Evolutionary conservation across 306 rosid genomes (phyloP).

Genomic region (Cercis canadensis): DNA sequence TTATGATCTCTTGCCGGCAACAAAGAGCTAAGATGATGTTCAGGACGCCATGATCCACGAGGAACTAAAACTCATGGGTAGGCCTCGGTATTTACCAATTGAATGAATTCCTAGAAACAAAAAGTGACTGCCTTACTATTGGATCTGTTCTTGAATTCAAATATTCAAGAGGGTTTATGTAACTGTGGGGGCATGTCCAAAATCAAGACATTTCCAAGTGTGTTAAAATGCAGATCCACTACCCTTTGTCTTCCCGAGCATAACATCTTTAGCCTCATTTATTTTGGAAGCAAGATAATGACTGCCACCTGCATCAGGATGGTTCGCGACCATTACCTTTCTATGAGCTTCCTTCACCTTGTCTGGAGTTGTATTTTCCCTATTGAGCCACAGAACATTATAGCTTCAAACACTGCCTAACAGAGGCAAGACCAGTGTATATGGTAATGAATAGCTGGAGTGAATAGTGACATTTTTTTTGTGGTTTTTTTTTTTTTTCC

Average conservation of each 20-base stretch:
- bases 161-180: neutral
- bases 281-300: slow-evolving; percentile 85
- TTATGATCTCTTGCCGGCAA: neutral
- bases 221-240: slow-evolving; percentile 64
- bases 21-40: neutral
- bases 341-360: slow-evolving; percentile 83
- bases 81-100: neutral
- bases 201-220: slow-evolving; percentile 14
- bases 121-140: no score
- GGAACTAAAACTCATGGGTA: neutral
- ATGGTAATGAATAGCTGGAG: no score
- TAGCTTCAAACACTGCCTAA: neutral
- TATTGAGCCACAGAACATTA: slow-evolving; percentile 37
- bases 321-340: slow-evolving; percentile 81
- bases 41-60: slow-evolving; percentile 6
- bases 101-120: slow-evolving; percentile 1
- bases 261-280: slow-evolving; percentile 75
- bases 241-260: slow-evolving; percentile 67
- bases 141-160: no score
- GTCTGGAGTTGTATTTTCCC: slow-evolving; percentile 65
- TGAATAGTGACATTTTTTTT: no score
- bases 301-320: slow-evolving; percentile 84
- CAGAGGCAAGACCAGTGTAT: slow-evolving; percentile 9
- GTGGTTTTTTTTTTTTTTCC: no score
- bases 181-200: neutral